These are phyloP conservation scores for Cercophora sp. DNA, from an alignment of 495 filamentous ascomycete genomes.

Conservation along the genomic window DNA sequence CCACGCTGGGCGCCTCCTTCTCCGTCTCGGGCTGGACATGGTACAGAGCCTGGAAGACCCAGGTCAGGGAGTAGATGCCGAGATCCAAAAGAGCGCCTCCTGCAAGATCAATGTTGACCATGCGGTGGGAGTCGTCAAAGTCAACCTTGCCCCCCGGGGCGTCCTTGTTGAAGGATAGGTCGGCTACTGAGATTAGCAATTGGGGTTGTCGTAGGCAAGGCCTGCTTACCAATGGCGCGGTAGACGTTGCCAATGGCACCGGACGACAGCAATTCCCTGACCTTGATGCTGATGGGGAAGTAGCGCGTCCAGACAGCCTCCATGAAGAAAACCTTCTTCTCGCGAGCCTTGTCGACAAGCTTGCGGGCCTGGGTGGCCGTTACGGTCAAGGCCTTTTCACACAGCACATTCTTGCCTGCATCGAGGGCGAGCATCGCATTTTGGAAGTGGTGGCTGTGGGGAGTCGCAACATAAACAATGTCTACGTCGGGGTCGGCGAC, in stretches of 20 bases:
- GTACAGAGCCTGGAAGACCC: conserved; percentile 91
- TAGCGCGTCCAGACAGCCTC: conserved; percentile 95
- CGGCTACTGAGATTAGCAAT: conserved; percentile 45
- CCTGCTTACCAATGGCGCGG: conserved; percentile 59
- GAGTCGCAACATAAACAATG: conserved; percentile 89
- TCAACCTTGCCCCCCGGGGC: conserved; percentile 36
- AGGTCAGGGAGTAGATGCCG: conserved; percentile 87
- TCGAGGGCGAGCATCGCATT: conserved; percentile 78
- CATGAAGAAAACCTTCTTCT: conserved; percentile 90
- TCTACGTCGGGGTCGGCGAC: conserved; percentile 74
- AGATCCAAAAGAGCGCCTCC: conserved; percentile 84
- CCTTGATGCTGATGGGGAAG: conserved; percentile 75
- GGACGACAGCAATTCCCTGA: conserved; percentile 64
- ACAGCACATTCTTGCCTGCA: conserved; percentile 84
- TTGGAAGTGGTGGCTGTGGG: conserved; percentile 93
- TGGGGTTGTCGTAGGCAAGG: too few relatives aligned
- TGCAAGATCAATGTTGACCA: conserved; percentile 83
- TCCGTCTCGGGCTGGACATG: conserved; percentile 62
- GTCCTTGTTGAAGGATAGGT: conserved; percentile 49
- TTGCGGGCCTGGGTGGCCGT: conserved; percentile 77
- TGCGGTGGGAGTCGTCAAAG: conserved; percentile 61
- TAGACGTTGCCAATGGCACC: conserved; percentile 74
- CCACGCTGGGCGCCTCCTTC: conserved; percentile 43
- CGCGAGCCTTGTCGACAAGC: conserved; percentile 66
- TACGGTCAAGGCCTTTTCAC: conserved; percentile 91